Percentiles rank a stretch among this genome's conserved stretches.
phyloP scores from a whole-genome alignment of 2,329 filamentous ascomycete genomes.

The Ophiosphaerella herpotricha region DNA sequence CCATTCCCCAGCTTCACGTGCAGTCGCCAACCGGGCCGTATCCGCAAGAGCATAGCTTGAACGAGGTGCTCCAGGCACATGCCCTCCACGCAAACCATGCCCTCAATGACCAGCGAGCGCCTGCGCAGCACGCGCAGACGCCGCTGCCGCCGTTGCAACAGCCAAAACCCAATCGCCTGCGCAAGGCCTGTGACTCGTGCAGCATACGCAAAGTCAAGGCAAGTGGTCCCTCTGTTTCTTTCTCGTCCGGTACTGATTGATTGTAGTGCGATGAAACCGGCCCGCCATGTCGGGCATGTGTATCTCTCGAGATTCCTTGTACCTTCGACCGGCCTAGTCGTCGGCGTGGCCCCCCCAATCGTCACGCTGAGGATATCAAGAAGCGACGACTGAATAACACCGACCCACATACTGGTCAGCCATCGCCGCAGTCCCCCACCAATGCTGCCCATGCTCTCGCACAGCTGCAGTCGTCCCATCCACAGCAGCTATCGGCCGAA shows the following conservation, averaged over 20 bases:
- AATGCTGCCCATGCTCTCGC: conserved; percentile 59
- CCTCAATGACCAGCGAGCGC: conserved; percentile 31
- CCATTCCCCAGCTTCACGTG: conserved; percentile 10
- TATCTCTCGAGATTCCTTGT: conserved; percentile 68
- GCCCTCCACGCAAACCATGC: conserved; percentile 43
- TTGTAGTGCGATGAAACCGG: conserved; percentile 66
- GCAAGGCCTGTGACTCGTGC: conserved; percentile 50
- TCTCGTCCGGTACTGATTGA: conserved; percentile 10
- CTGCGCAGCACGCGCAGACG: conserved; percentile 13
- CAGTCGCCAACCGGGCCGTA: conserved; percentile 25
- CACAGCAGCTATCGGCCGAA: conserved; percentile 62
- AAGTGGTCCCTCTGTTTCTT: conserved; percentile 5
- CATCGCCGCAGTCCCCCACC: conserved; percentile 56
- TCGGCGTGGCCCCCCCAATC: conserved; percentile 67
- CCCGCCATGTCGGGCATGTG: conserved; percentile 69
- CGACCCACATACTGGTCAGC: conserved; percentile 48
- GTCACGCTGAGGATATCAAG: conserved; percentile 70
- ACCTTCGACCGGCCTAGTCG: conserved; percentile 68
- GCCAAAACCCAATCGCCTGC: conserved; percentile 43
- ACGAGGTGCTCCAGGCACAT: conserved; percentile 43
- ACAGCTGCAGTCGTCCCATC: conserved; percentile 53
- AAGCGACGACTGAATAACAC: conserved; percentile 58
- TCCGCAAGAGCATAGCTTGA: conserved; percentile 36
- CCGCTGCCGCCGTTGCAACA: conserved; percentile 17
- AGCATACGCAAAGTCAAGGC: conserved; percentile 50